Evolutionary conservation across 2,329 filamentous ascomycete genomes (phyloP), one percentile per base, ranked within the genome.

Genomic region (Boeremia exigua): DNA sequence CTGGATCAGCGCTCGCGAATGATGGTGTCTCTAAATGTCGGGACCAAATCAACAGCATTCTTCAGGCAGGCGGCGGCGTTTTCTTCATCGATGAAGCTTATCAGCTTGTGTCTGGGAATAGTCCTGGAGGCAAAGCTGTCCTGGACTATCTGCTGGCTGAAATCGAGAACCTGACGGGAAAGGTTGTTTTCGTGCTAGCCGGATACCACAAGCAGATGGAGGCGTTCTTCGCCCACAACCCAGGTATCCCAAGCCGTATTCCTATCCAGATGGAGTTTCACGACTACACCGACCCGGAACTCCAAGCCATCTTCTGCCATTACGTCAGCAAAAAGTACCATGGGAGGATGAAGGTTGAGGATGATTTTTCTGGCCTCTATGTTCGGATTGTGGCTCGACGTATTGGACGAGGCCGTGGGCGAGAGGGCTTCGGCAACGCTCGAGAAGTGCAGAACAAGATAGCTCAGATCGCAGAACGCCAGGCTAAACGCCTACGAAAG

Each of bases 21-120:
- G 79, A 82, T 0, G 89, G 88, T 0, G 82, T 91, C 0, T 50
- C 75, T 0, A 84, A 80, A 0, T 85, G 82, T 59, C 81, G 89
- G 64, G 80, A 81, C 11, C 72, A 86, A 0, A 75, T 90, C 6
- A 79, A 88, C 2, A 62, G 78, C 0, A 79, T 93, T 0, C 70
- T 85, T 4, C 78, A 86, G 27, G 61, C 73, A 0, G 86, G 84
- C 0, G 90, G 89, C 0, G 90, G 90, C 0, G 87, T 87, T 0
- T 66, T 91, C 1, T 93, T 94, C 66, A 88, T 94, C 19, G 90
- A 94, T 56, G 90, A 94, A 70, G 89, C 90, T 0, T 92, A 94
- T 65, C 89, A 93, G 60, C 78, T 94, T 0, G 81, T 85, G 0
- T 84, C 84, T 0, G 82, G 82, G 0, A 83, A 84, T 51, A 88